Conservation (phyloP, 495 filamentous ascomycete genomes). For the Opeltia flavorubescens region DNA sequence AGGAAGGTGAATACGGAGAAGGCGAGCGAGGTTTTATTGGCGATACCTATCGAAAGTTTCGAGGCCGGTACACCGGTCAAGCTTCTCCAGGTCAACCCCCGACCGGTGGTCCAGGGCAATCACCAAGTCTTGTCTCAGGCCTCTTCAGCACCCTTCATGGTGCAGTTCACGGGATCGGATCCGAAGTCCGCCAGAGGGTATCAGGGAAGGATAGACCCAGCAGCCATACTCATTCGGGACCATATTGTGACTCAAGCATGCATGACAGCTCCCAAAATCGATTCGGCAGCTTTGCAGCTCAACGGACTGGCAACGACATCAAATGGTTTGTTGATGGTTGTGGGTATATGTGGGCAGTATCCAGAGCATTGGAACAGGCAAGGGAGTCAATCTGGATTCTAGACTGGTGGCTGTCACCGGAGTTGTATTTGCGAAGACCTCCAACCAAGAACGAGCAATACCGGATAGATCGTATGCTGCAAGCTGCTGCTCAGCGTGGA, state of each 20-base stretch:
- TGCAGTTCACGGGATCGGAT: conserved; percentile 35
- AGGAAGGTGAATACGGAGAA: conserved; percentile 19
- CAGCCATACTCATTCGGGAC: conserved; percentile 35
- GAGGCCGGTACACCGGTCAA: conserved; percentile 25
- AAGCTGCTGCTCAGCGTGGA: conserved; percentile 73
- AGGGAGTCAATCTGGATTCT: conserved; percentile 81
- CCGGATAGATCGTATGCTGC: conserved; percentile 78
- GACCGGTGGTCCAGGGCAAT: conserved; percentile 11
- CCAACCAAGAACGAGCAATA: conserved; percentile 72
- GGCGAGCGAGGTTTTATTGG: conserved; percentile 37
- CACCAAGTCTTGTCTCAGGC: conserved; percentile 32
- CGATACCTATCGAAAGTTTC: conserved; percentile 37
- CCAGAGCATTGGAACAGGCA: conserved; percentile 68
- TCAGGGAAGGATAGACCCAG: conserved; percentile 22
- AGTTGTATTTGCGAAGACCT: conserved; percentile 79
- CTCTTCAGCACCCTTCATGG: conserved; percentile 43
- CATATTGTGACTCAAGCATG: conserved; percentile 28
- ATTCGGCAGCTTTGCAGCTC: conserved; percentile 71
- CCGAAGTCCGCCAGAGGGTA: conserved; percentile 34
- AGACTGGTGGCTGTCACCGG: conserved; percentile 86
- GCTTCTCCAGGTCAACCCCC: conserved; percentile 2
- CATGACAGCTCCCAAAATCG: conserved; percentile 43
- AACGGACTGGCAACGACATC: conserved; percentile 45
- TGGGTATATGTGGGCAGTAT: conserved; percentile 85
- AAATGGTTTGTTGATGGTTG: conserved; percentile 96